Evolutionary conservation across 306 rosid species (phyloP).

Genomic region (Glycyrrhiza uralensis): DNA sequence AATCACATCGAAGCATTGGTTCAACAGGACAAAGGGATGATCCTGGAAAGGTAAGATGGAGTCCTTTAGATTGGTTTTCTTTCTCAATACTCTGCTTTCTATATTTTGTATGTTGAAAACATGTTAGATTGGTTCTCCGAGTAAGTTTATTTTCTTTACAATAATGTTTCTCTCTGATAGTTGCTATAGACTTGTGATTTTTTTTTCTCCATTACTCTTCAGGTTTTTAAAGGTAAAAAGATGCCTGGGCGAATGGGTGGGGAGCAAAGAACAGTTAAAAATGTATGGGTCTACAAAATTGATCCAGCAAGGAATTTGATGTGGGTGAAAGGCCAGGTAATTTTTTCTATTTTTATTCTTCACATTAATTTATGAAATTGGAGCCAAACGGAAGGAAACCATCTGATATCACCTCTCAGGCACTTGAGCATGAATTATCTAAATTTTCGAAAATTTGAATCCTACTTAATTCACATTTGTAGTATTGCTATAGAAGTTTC

Average conservation of each 20-base stretch:
- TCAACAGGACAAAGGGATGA: constrained; percentile 72
- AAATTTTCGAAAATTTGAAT: neutral
- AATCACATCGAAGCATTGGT: constrained; percentile 60
- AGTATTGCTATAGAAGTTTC: neutral
- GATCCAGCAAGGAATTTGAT: constrained; percentile 91
- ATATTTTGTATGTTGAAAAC: neutral
- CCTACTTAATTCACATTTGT: neutral
- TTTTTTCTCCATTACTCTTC: constrained; percentile 23
- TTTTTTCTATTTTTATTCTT: constrained; percentile 9
- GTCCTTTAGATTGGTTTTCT: neutral
- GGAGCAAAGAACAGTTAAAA: constrained; percentile 82
- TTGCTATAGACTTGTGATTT: neutral
- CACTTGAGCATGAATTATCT: neutral
- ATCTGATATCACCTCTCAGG: neutral
- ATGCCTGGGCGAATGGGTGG: constrained; percentile 99
- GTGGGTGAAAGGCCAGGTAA: constrained; percentile 97
- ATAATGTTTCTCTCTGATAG: neutral
- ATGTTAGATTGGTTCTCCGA: neutral
- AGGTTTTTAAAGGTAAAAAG: constrained; percentile 80
- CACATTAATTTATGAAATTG: neutral
- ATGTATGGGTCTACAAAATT: constrained; percentile 91
- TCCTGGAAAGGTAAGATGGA: constrained; percentile 64
- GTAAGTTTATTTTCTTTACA: constrained; percentile 1
- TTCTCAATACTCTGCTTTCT: neutral
- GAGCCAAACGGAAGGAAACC: neutral